phyloP scores from a whole-genome alignment of 2,329 filamentous ascomycete species.

The Fusarium succisae region DNA sequence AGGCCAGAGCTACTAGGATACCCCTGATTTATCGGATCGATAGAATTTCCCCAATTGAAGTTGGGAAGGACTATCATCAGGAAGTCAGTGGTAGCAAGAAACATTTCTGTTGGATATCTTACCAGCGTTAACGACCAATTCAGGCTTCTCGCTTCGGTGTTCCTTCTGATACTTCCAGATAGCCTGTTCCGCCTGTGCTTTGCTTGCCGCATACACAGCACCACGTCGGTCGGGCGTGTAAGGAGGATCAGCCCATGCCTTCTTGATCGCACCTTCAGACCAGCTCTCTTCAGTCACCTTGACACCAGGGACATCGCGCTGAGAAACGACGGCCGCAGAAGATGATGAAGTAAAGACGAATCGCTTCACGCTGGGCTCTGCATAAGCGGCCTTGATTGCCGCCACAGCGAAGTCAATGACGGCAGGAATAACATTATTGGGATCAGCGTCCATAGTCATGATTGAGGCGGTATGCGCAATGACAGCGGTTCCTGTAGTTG shows the following conservation, averaged over 20 bases:
- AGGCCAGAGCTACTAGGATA: constrained; percentile 36
- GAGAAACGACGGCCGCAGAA: neutral
- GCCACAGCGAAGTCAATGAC: constrained; percentile 42
- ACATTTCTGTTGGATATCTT: neutral
- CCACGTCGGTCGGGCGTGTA: constrained; percentile 43
- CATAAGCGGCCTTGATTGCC: constrained; percentile 49
- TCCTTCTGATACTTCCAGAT: constrained; percentile 50
- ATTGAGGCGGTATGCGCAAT: constrained; percentile 53
- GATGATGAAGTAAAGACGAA: constrained; percentile 47
- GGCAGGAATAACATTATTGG: constrained; percentile 51
- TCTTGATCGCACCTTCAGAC: constrained; percentile 47
- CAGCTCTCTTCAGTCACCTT: constrained; percentile 38
- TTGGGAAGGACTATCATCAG: constrained; percentile 38
- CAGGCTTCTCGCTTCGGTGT: constrained; percentile 36
- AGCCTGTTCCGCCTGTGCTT: constrained; percentile 48
- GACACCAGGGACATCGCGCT: neutral
- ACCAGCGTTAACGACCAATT: constrained; percentile 39
- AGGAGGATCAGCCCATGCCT: constrained; percentile 50
- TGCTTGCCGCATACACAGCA: constrained; percentile 51
- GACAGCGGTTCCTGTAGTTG: constrained; percentile 34
- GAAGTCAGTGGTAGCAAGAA: accelerated
- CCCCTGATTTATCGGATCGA: constrained; percentile 26
- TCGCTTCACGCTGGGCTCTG: constrained; percentile 48
- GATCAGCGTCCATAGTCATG: constrained; percentile 48
- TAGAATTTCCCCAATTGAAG: constrained; percentile 38